Evolutionary conservation across 2,329 filamentous ascomycete genomes (phyloP).

Genomic region (Colletotrichum eleusines): DNA sequence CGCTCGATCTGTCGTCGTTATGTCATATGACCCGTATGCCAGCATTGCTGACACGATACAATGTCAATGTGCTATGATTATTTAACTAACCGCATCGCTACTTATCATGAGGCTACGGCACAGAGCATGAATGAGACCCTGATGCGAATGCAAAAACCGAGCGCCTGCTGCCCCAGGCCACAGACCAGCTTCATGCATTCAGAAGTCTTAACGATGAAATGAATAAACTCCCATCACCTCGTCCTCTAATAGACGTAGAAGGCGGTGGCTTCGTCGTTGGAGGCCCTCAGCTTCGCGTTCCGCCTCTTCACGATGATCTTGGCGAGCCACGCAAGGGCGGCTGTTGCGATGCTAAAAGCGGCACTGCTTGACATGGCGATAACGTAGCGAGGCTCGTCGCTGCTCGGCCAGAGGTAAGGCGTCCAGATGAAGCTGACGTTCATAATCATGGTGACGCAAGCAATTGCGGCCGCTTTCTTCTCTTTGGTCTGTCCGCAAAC

Average conservation of each 20-base stretch:
- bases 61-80: no score
- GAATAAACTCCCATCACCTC: neutral
- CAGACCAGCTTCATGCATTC: no score
- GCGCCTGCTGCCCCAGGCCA: neutral
- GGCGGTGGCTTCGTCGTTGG: constrained; percentile 45
- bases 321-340: constrained; percentile 53
- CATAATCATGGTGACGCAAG: constrained; percentile 47
- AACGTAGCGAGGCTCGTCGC: constrained; percentile 54
- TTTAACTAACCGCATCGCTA: no score
- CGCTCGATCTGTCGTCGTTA: no score
- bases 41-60: no score
- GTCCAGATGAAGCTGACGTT: constrained; percentile 55
- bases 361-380: constrained; percentile 51
- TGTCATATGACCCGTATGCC: neutral
- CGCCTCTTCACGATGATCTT: constrained; percentile 51
- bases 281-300: constrained; percentile 50
- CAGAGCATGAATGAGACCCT: neutral
- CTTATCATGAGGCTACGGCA: neutral
- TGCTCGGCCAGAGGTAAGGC: constrained; percentile 56
- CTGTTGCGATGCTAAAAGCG: constrained; percentile 54
- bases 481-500: constrained; percentile 56
- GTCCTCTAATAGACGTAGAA: constrained; percentile 46
- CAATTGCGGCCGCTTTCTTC: constrained; percentile 55
- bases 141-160: neutral
- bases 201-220: neutral